Base-by-base conservation (phyloP, 352 stramenopile species). In the Pythium graminicola region DNA sequence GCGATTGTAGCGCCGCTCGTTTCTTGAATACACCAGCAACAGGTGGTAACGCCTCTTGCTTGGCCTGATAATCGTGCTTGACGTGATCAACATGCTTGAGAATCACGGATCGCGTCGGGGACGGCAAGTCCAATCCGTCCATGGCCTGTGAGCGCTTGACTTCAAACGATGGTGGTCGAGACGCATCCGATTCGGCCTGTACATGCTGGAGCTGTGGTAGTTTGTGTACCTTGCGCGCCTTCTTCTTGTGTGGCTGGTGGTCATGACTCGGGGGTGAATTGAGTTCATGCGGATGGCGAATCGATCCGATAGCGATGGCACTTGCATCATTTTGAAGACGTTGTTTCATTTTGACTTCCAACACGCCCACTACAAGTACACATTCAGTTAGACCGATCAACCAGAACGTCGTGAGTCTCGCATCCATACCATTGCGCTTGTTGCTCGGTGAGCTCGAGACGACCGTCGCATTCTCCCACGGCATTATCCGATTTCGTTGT, bases 291-390 rank as follows among this genome's bases (percentile, higher is more conserved):
- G 28, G 14, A 32, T 24, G 46, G 33, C 66, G 64, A 27, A 80
- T 22, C 14, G 63, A 63, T 3, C 73, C 73, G 40, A 87, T 70
- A 1, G 76, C 73, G 13, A 85, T 65, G 11, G 76, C 61, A 16
- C 64, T 60, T 14, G 63, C 62, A 27, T 87, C 73, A 42, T 61
- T 55, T 17, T 77, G 63, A 32, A 87, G 65, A 7, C 76, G 72
- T 29, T 83, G 66, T 59, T 76, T 80, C 62, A 87, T 82, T 62
- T 85, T 85, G 44, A 83, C 70, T 46, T 87, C 76, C 36, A 87
- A 62, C 3, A 87, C 55, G 1, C 73, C 76, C 0, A 70, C 76
- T 85, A 13, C 40, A 13, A 19, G 23, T 3, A 33, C 10, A 51
- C 17, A 38, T 28, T 14, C 24, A 29, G 14, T 16, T 6, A 26